Conservation (phyloP, 2,329 filamentous ascomycete genomes). For the Penicillium oxalicum region DNA sequence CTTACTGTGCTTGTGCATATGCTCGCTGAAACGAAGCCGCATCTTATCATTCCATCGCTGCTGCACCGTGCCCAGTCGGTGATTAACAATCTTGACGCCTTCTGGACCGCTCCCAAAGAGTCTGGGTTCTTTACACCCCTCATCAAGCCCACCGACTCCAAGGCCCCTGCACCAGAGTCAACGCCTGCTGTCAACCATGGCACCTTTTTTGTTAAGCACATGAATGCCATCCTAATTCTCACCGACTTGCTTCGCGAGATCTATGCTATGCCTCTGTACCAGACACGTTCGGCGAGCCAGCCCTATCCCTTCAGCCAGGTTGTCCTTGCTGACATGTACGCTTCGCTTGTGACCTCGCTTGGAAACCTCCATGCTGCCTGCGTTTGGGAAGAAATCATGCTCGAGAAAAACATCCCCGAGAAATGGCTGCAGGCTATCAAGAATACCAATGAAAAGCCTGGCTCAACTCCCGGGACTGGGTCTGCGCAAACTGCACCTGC, state of each 20-base stretch:
- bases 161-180: conserved; percentile 17
- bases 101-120: conserved; percentile 51
- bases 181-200: conserved; percentile 50
- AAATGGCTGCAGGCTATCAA: conserved; percentile 46
- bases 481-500: conserved; percentile 16
- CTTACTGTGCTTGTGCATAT: conserved; percentile 69
- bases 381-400: conserved; percentile 74
- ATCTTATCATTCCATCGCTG: conserved; percentile 75
- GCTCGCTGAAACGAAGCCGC: conserved; percentile 72
- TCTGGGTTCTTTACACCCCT: conserved; percentile 67
- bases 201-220: conserved; percentile 70
- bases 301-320: conserved; percentile 64
- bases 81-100: conserved; percentile 60
- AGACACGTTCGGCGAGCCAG: conserved; percentile 55
- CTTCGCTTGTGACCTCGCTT: conserved; percentile 64
- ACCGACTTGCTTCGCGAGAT: conserved; percentile 68
- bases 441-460: conserved; percentile 33
- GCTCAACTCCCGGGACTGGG: conserved; percentile 39
- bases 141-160: conserved; percentile 33
- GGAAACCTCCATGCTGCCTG: conserved; percentile 73
- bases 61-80: conserved; percentile 66
- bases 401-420: conserved; percentile 67
- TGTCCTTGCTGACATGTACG: conserved; percentile 80
- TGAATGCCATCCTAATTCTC: conserved; percentile 71
- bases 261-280: conserved; percentile 60